Evolutionary conservation across 2,329 filamentous ascomycete genomes (phyloP), one percentile per base, ranked within the genome.

Genomic region (Sclerotinia minor): DNA sequence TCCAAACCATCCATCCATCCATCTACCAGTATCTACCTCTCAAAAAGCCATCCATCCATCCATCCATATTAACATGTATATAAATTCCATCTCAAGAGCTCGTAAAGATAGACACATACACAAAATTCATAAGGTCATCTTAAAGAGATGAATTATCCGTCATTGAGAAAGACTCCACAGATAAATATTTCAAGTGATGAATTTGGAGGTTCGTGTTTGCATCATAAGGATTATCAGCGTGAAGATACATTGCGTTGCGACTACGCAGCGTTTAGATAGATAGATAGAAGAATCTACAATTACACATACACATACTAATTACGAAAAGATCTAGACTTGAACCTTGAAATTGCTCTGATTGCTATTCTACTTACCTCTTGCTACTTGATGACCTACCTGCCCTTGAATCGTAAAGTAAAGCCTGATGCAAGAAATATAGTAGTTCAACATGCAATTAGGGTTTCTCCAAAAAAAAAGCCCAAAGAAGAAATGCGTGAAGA

Each of bases 241-340:
- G 29, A 7, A 55, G 53, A 38, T 5, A 55, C n/a, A n/a, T n/a
- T n/a, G 15, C 17, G n/a, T 60, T 49, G 58, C 58, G 44, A 61
- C 58, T 61, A 61, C 45, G 58, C 58, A 61, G 29, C 21, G 15
- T 35, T 9, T n/a, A 15, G 2, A 15, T 24, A n/a, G 13, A 35
- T 35, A 7, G 15, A n/a, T 8, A 55, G 26, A n/a, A n/a, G n/a
- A n/a, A 11, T 32, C 19, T 24, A 0, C 4, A 19, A 15, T 24
- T 17, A 29, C 5, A 47, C 32, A n/a, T n/a, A n/a, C n/a, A 29
- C 3, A 8, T 24, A 26, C 24, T 24, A 2, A 17, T 47, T 60
- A 21, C 41, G 24, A 35, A 24, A 3, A 17, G 2, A 9, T 0
- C 13, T 17, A 3, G 15, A 8, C 6, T 35, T 49, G 5, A 32